Percentiles rank a stretch among this genome's conserved stretches.
phyloP scores from a whole-genome alignment of 352 stramenopile genomes.

The Globisporangium nunn region DNA sequence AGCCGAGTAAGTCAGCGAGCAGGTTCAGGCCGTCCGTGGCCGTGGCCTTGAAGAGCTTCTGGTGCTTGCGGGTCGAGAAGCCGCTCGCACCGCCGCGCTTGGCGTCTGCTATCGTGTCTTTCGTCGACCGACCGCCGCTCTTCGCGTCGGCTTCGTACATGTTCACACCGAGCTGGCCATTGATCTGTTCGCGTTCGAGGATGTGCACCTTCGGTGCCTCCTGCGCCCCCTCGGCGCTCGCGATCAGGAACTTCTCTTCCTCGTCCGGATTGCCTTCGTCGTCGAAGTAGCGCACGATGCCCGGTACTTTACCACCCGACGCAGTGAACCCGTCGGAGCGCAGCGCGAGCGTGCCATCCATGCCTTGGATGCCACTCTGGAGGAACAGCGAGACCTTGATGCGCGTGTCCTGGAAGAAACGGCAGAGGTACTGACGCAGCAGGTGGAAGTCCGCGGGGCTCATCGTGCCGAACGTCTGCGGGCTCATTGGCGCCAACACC shows the following conservation, averaged over 20 bases:
- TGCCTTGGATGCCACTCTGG: constrained; percentile 80
- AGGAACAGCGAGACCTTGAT: constrained; percentile 91
- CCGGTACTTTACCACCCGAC: constrained; percentile 56
- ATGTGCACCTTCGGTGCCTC: constrained; percentile 42
- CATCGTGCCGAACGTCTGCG: constrained; percentile 57
- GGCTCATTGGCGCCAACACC: not conserved
- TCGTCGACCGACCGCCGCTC: constrained; percentile 24
- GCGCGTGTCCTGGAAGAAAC: constrained; percentile 87
- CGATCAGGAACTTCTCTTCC: constrained; percentile 60
- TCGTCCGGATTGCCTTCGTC: constrained; percentile 51
- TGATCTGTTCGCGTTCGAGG: constrained; percentile 52
- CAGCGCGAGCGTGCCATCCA: constrained; percentile 77
- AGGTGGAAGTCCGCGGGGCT: constrained; percentile 65
- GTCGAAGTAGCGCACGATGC: constrained; percentile 63
- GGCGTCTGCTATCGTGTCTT: constrained; percentile 53
- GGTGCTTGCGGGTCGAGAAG: constrained; percentile 22
- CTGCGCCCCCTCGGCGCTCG: constrained; percentile 39
- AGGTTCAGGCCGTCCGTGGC: constrained; percentile 79
- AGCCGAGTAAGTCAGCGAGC: constrained; percentile 74
- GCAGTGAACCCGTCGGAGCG: constrained; percentile 70
- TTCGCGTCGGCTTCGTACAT: constrained; percentile 82
- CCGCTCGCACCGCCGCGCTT: constrained; percentile 40
- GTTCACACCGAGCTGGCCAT: constrained; percentile 63
- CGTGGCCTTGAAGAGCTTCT: constrained; percentile 74
- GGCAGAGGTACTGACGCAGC: constrained; percentile 80